Conservation (phyloP, 2,329 filamentous ascomycete species). For the Aspergillus clavatus region DNA sequence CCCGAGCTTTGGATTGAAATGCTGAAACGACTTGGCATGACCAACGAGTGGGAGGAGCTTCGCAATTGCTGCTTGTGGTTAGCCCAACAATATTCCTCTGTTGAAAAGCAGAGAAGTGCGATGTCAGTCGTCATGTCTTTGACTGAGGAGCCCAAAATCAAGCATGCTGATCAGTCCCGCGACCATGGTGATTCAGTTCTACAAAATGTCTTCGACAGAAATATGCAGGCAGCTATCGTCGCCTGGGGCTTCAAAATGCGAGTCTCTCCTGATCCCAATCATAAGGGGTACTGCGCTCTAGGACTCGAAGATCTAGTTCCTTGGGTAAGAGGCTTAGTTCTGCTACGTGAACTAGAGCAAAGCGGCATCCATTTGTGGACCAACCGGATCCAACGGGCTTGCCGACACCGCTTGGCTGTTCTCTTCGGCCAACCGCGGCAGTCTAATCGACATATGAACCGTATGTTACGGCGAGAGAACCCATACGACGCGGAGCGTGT, state of each 20-base stretch:
- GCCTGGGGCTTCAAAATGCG: constrained; percentile 46
- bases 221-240: constrained; percentile 46
- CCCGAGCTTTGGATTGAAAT: constrained; percentile 53
- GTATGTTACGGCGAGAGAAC: constrained; percentile 33
- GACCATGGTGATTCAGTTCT: constrained; percentile 27
- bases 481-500: constrained; percentile 30
- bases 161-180: background rate
- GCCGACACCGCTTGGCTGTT: constrained; percentile 33
- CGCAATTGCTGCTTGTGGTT: constrained; percentile 51
- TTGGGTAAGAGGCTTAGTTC: constrained; percentile 37
- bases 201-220: constrained; percentile 38
- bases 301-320: constrained; percentile 27
- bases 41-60: constrained; percentile 48
- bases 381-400: constrained; percentile 28
- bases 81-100: constrained; percentile 35
- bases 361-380: constrained; percentile 32
- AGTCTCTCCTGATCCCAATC: constrained; percentile 19
- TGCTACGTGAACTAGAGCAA: constrained; percentile 36
- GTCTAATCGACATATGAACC: constrained; percentile 32
- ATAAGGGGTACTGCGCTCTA: constrained; percentile 16
- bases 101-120: constrained; percentile 8
- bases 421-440: constrained; percentile 31
- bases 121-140: constrained; percentile 8
- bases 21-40: constrained; percentile 57
- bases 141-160: background rate